Conservation (phyloP, 192 early-diverging fungal species). For the Spizellomyces punctatus region DNA sequence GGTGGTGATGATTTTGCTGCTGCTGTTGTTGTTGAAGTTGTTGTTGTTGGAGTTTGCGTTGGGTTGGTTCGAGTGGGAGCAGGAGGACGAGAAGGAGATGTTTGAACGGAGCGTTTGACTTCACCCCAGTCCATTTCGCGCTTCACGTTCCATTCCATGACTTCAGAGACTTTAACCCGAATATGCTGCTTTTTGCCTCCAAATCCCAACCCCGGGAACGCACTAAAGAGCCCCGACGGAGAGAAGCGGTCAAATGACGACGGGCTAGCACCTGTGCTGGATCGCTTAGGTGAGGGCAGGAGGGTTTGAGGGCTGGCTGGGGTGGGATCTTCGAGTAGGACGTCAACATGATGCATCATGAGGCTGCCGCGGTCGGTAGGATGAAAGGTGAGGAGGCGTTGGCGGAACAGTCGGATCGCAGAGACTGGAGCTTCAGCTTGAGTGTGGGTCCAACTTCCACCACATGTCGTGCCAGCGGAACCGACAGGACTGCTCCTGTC, state of each 20-base stretch:
- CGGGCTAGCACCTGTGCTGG: background rate
- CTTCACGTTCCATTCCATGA: constrained; percentile 44
- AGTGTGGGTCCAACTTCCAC: background rate
- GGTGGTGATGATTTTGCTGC: constrained; percentile 1
- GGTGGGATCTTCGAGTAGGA: constrained; percentile 10
- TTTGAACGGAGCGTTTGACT: constrained; percentile 21
- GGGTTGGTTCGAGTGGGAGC: background rate
- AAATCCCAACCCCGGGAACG: constrained; percentile 7
- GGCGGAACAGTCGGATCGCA: constrained; percentile 27
- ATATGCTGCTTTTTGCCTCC: constrained; percentile 1
- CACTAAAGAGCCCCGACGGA: constrained; percentile 20
- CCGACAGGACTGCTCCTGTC: background rate
- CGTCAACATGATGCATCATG: constrained; percentile 44
- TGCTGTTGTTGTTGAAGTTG: background rate
- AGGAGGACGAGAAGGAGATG: background rate
- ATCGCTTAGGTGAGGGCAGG: background rate
- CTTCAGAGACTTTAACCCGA: constrained; percentile 29
- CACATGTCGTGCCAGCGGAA: background rate
- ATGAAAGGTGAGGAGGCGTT: constrained; percentile 37
- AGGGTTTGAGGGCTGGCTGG: background rate
- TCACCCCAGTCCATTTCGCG: constrained; percentile 43
- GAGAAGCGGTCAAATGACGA: constrained; percentile 28
- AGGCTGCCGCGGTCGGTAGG: constrained; percentile 31
- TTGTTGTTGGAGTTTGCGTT: background rate
- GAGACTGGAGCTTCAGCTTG: background rate